A percentile compares a stretch with the other conserved stretches of the same genome.
These are phyloP conservation scores for Aeschynomene evenia DNA, from an alignment of 306 rosid genomes.

Conservation along the genomic window DNA sequence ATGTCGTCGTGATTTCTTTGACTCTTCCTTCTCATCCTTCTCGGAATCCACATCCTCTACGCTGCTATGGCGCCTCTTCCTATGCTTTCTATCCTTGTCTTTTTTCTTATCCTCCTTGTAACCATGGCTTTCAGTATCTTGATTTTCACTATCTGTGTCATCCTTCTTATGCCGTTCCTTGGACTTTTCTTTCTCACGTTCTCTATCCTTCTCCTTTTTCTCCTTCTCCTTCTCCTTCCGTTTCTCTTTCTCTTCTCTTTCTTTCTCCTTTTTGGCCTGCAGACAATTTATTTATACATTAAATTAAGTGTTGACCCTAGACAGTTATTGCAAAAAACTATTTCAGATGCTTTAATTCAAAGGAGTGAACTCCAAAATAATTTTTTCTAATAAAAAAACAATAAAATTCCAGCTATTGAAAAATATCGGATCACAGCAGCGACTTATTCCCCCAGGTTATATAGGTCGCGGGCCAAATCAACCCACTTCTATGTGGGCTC, in stretches of 20 bases:
- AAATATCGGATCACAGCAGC: too few species aligned
- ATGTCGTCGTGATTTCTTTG: constrained; percentile 81
- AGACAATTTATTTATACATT: constrained; percentile 21
- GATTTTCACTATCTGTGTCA: constrained; percentile 81
- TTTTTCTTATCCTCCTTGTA: constrained; percentile 89
- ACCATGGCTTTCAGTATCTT: constrained; percentile 61
- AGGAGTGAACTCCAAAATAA: too few species aligned
- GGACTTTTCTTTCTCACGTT: constrained; percentile 81
- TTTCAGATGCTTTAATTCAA: background rate
- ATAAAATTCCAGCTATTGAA: background rate
- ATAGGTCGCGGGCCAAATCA: too few species aligned
- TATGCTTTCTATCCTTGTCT: constrained; percentile 87
- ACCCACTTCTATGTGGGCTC: too few species aligned
- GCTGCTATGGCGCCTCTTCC: constrained; percentile 89
- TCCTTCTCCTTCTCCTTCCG: constrained; percentile 54
- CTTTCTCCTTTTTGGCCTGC: constrained; percentile 87
- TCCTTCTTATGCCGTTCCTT: constrained; percentile 88
- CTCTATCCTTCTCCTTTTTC: constrained; percentile 80
- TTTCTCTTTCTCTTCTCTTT: constrained; percentile 82
- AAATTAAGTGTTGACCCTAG: constrained; percentile 19
- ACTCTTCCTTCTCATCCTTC: constrained; percentile 90
- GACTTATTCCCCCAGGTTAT: too few species aligned
- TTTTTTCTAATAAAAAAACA: too few species aligned
- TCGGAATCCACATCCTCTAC: constrained; percentile 79
- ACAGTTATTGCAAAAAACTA: background rate